phyloP scores from a whole-genome alignment of 1,284 basidiomycete species.

The Ganoderma boninense region DNA sequence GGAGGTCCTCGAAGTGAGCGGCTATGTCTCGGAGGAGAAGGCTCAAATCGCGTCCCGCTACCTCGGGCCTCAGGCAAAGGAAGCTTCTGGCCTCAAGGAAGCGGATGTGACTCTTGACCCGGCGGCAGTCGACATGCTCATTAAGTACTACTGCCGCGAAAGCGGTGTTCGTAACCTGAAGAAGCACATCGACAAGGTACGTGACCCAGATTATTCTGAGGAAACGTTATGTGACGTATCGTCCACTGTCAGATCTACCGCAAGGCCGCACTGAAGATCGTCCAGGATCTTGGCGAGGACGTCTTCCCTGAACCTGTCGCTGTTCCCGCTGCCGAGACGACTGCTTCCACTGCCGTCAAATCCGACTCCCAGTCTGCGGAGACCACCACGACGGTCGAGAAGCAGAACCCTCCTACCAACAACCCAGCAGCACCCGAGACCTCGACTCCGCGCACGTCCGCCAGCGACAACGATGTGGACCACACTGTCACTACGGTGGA shows the following conservation, averaged over 20 bases:
- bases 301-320: slow-evolving; percentile 74
- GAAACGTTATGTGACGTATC: neutral
- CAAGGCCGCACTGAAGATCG: slow-evolving; percentile 94
- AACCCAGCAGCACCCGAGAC: slow-evolving; percentile 45
- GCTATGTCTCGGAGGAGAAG: slow-evolving; percentile 98
- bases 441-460: slow-evolving; percentile 32
- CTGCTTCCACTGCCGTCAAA: slow-evolving; percentile 37
- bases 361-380: slow-evolving; percentile 46
- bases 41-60: slow-evolving; percentile 92
- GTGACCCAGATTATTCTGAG: slow-evolving; percentile 1
- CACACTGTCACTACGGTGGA: slow-evolving; percentile 78
- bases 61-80: slow-evolving; percentile 94
- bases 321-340: slow-evolving; percentile 14
- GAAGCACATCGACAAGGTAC: slow-evolving; percentile 95
- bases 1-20: slow-evolving; percentile 97
- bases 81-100: slow-evolving; percentile 86
- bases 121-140: slow-evolving; percentile 88
- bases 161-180: slow-evolving; percentile 95
- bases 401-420: slow-evolving; percentile 48
- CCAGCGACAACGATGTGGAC: slow-evolving; percentile 43
- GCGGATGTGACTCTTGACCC: slow-evolving; percentile 84
- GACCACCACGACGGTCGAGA: slow-evolving; percentile 43
- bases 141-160: slow-evolving; percentile 97
- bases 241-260: slow-evolving; percentile 87
- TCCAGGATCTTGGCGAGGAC: slow-evolving; percentile 91